Evolutionary conservation across 129 eudicot genomes (phyloP), one percentile per base, ranked within the genome.

Genomic region (Helichrysum umbraculigerum): DNA sequence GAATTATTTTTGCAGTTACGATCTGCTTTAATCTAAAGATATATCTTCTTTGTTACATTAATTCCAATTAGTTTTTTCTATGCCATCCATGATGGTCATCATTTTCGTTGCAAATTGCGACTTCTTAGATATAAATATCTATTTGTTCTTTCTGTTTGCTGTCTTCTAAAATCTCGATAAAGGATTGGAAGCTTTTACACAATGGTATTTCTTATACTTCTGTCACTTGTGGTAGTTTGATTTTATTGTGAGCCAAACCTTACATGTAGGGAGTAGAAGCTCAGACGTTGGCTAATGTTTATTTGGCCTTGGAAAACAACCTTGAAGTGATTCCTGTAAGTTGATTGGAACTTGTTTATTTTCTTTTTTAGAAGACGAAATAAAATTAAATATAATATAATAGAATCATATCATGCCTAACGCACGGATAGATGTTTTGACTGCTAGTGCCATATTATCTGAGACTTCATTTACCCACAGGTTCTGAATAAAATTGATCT

Each of bases 311-410:
- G 89, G 98, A 94, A 83, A 94, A 91, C 87, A 86, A 94, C 87
- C 97, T 94, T 82, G 98, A 94, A 85, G 87, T 94, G 52, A 89
- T 94, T 75, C 98, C 98, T 50, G 98, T 93, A 81, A 84, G 98
- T 85, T 81, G 76, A 72, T 60, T 33, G 66, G 64, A 62, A 25
- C 39, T 42, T 73, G 9, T 29, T 74, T 80, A 47, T 9, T 30
- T 2, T 75, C 73, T 42, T 44, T 70, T 11, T 61, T 60, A 44
- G 59, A 68, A 6, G 44, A 39, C 39, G 28, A 25, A 59, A 42
- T 32, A 57, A n/a, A 72, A 54, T 8, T 2, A 28, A 61, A 61
- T 11, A 9, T 61, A 25, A 25, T 59, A 59, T 7, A 8, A 59
- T 12, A 9, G 7, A 25, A 59, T 71, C 0, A 16, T 52, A 61